Base-by-base conservation (phyloP, 2,329 filamentous ascomycete genomes). In the Geosmithia morbida region DNA sequence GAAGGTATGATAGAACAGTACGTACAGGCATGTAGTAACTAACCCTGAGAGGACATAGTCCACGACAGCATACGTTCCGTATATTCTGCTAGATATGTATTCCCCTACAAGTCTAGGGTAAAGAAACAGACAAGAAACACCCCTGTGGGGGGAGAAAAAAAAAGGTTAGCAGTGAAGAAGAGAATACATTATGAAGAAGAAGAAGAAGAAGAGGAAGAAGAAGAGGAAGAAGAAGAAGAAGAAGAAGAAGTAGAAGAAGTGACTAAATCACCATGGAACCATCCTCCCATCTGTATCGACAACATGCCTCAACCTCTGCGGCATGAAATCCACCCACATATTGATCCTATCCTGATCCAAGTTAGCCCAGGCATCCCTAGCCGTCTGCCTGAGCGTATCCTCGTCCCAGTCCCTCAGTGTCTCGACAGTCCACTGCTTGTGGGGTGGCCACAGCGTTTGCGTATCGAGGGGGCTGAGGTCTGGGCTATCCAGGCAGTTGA, bases 241-340 rank as follows among this genome's bases (percentile, higher is more conserved):
- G 29, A 30, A 6, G n/a, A n/a, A 30, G 29, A 30, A 7, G 6
- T 30, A 7, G 11, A 11, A 30, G 29, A n/a, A n/a, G n/a, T n/a
- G n/a, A n/a, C n/a, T 26, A 11, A 37, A 37, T 37, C 48, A 64
- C 62, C 63, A 65, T 16, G 57, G 46, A 10, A 64, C 57, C 53
- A 65, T 51, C 43, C 50, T 54, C 0, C 62, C 62, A 2, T 61
- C 59, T 2, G 49, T 56, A 5, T 60, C 59, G 18, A 64, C 47
- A 3, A 65, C 59, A 42, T 59, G 54, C 49, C 51, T 56, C 45
- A 66, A 30, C 29, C 62, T 51, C 53, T 61, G 57, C 17, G 57
- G 58, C 63, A 65, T 66, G 17, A 59, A 57, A 19, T 64, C 63
- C 7, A 65, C 60, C 63, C 63, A 65, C 47, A 61, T 50, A 44